Evolutionary conservation across 768 basidiomycete species (phyloP).

Genomic region (Suillus hirtellus): DNA sequence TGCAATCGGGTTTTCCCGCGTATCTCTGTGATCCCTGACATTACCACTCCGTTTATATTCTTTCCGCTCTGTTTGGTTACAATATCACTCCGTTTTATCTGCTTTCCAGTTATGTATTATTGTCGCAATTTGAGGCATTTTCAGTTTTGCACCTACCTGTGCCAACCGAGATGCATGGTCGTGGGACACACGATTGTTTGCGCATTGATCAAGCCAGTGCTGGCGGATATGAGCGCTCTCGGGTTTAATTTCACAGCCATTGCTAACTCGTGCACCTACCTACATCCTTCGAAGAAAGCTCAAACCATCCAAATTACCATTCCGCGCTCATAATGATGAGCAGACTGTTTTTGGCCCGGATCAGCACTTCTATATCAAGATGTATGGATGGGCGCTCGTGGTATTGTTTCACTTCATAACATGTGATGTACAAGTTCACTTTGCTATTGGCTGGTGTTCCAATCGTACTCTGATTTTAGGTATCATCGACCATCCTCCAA

Average conservation of each 20-base stretch:
- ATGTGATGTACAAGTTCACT: too few relatives aligned
- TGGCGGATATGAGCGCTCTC: neutral
- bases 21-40: constrained; percentile 15
- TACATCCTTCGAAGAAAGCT: neutral
- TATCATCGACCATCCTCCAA: neutral
- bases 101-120: constrained; percentile 40
- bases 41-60: constrained; percentile 33
- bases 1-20: constrained; percentile 18
- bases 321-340: neutral
- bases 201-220: neutral
- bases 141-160: neutral
- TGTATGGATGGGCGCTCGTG: neutral
- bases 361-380: neutral
- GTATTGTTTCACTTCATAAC: neutral
- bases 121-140: constrained; percentile 7
- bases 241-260: neutral
- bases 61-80: constrained; percentile 36
- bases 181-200: neutral
- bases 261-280: neutral
- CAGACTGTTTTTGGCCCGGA: neutral
- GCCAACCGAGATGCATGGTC: neutral
- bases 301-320: neutral
- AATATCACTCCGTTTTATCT: constrained; percentile 36
- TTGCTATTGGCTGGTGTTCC: neutral
- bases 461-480: neutral